Evolutionary conservation across 192 early-diverging fungal species (phyloP).

Genomic region (Coemansia sp.): DNA sequence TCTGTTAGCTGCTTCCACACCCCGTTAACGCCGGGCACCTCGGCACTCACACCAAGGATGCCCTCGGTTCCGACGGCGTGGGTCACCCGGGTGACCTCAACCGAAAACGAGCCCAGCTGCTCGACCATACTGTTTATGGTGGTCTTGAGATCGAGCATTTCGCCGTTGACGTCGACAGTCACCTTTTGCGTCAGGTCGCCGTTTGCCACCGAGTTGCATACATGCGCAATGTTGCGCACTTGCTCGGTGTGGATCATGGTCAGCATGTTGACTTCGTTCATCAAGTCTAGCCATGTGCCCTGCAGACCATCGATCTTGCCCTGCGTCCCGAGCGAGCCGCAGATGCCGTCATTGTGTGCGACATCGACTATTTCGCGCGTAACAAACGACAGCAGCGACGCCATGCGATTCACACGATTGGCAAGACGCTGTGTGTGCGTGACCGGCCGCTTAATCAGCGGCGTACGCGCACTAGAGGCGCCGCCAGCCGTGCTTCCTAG

Average conservation of each 20-base stretch:
- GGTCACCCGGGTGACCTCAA: constrained; percentile 56
- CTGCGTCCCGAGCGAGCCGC: constrained; percentile 65
- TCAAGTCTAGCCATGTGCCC: constrained; percentile 65
- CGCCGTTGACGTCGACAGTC: constrained; percentile 56
- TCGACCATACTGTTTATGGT: constrained; percentile 66
- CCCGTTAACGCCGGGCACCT: constrained; percentile 57
- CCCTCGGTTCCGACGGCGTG: constrained; percentile 57
- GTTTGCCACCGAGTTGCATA: constrained; percentile 59
- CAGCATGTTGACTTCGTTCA: constrained; percentile 63
- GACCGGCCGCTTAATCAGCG: constrained; percentile 23
- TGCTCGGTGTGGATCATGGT: constrained; percentile 63
- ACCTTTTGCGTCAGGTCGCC: constrained; percentile 60
- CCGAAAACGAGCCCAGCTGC: constrained; percentile 53
- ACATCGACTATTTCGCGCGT: constrained; percentile 62
- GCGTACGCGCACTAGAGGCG: constrained; percentile 10
- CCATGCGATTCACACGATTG: constrained; percentile 50
- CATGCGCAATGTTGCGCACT: constrained; percentile 60
- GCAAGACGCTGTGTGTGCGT: constrained; percentile 43
- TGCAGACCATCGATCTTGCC: constrained; percentile 56
- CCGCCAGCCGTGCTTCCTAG: background rate
- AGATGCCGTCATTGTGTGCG: constrained; percentile 64
- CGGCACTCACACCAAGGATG: constrained; percentile 54
- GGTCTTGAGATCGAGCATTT: constrained; percentile 62
- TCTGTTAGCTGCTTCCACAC: constrained; percentile 66
- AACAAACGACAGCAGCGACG: constrained; percentile 43